Percentiles rank a stretch among this genome's conserved stretches.
Conservation (phyloP, 441 rosid species). For the Adansonia grandidieri region DNA sequence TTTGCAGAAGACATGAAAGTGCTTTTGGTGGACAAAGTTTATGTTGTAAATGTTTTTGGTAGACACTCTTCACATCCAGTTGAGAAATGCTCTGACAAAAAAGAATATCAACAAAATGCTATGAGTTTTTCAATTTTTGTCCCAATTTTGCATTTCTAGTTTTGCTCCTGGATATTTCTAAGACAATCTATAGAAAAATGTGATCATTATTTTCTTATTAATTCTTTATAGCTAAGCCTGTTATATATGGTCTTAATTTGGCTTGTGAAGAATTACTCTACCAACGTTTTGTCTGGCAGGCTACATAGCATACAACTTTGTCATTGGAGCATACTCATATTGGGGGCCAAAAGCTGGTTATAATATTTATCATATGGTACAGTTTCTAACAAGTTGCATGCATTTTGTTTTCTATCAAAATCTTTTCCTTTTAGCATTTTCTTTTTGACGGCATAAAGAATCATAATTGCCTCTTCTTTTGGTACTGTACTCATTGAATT, state of each 20-base stretch:
- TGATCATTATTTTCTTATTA: neutral
- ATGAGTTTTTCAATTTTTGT: neutral
- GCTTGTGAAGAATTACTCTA: neutral
- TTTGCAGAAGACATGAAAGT: conserved; percentile 57
- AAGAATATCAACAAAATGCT: neutral
- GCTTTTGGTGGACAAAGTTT: conserved; percentile 58
- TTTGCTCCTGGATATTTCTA: conserved; percentile 1
- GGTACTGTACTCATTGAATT: conserved; percentile 16
- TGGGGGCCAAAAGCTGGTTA: conserved; percentile 87
- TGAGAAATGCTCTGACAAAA: neutral
- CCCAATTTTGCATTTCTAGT: neutral
- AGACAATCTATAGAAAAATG: neutral
- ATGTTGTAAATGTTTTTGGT: conserved; percentile 62
- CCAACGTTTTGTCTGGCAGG: conserved; percentile 41
- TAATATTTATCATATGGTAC: conserved; percentile 71
- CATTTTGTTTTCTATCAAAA: conserved; percentile 7
- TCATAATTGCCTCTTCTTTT: neutral
- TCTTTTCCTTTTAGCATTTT: neutral
- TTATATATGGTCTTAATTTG: neutral
- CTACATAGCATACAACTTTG: conserved; percentile 70
- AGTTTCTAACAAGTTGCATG: neutral
- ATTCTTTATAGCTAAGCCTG: neutral
- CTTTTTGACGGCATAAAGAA: neutral
- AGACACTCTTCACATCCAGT: conserved; percentile 6
- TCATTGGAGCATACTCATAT: conserved; percentile 73